Evolutionary conservation across 2,329 filamentous ascomycete species (phyloP), one percentile per base, ranked within the genome.

Genomic region (Colletotrichum truncatum): DNA sequence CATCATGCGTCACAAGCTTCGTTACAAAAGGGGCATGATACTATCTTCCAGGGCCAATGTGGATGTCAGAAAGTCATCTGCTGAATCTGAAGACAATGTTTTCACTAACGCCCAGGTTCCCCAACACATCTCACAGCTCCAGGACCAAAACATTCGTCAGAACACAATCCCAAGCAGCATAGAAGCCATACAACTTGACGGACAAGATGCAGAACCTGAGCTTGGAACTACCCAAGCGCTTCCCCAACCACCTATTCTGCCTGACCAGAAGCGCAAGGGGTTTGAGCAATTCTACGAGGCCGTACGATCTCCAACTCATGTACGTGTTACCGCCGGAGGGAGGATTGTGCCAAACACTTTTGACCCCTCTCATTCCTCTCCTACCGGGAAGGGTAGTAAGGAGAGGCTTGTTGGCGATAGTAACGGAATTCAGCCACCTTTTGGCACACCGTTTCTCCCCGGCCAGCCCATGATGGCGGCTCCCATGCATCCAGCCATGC

Each of bases 241-340:
- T 16, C 14, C 32, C 14, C 67, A 68, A 79, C 41, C 49, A 38
- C 34, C 62, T 25, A 16, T 43, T 14, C 62, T 65, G 8, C 62
- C 62, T 26, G 84, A 85, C 25, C 88, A 90, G 73, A 84, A 85
- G 69, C 84, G 83, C 32, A 87, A 90, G 73, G 89, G 89, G n/a
- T 91, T 91, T 69, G 85, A 89, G 73, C 82, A 85, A 55, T 91
- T 91, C 72, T 90, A 88, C 77, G 88, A 89, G 72, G 87, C 88
- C 10, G 89, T 91, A n/a, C 83, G 87, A 4, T 91, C 89, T 32
- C 89, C 89, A 7, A 89, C 87, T 12, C 87, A 91, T 73, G 84
- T 91, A 67, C 85, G 89, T 14, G 89, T 91, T 52, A 91, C 89
- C 18, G 89, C 89, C 64, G 88, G 89, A 63, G 89, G 89, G 41